phyloP scores from a whole-genome alignment of 2,329 filamentous ascomycete genomes.

The Alternaria conjuncta region DNA sequence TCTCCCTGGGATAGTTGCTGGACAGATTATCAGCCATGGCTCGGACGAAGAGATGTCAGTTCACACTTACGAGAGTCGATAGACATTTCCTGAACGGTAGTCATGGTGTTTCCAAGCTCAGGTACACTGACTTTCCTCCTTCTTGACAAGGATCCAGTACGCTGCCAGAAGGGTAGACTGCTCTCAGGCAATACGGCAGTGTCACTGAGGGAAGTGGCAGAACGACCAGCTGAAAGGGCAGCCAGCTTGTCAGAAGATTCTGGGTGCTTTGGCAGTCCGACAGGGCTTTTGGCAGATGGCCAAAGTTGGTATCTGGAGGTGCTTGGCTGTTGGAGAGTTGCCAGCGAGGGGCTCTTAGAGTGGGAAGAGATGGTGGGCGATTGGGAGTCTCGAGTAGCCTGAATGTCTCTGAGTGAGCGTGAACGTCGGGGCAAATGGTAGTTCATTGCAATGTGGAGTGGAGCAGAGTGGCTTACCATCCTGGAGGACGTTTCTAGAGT shows the following conservation, averaged over 20 bases:
- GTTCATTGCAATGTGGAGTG: slow-evolving; percentile 37
- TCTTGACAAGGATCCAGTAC: slow-evolving; percentile 46
- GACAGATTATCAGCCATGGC: slow-evolving; percentile 18
- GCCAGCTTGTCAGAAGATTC: slow-evolving; percentile 41
- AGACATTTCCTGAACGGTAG: slow-evolving; percentile 46
- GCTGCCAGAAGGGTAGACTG: slow-evolving; percentile 43
- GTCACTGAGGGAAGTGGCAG: slow-evolving; percentile 50
- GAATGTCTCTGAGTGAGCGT: slow-evolving; percentile 43
- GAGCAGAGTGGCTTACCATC: slow-evolving; percentile 35
- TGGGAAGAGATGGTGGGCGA: slow-evolving; percentile 23
- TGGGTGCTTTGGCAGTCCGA: slow-evolving; percentile 25
- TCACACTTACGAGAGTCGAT: slow-evolving; percentile 50
- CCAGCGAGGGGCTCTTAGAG: slow-evolving; percentile 37
- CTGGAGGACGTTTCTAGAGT: slow-evolving; percentile 43
- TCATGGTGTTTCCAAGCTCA: slow-evolving; percentile 48
- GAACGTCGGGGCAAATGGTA: slow-evolving; percentile 41
- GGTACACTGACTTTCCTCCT: slow-evolving; percentile 51
- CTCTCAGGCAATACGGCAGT: slow-evolving; percentile 43
- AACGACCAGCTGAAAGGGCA: slow-evolving; percentile 48
- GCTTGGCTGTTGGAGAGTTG: slow-evolving; percentile 29
- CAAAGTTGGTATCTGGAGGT: slow-evolving; percentile 47
- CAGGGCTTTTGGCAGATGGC: slow-evolving; percentile 42
- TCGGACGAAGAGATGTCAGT: neutral
- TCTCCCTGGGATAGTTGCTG: slow-evolving; percentile 51
- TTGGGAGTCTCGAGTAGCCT: slow-evolving; percentile 35